These are phyloP conservation scores for Puccinia polysora DNA, from an alignment of 1,284 basidiomycete genomes.

Conservation along the genomic window DNA sequence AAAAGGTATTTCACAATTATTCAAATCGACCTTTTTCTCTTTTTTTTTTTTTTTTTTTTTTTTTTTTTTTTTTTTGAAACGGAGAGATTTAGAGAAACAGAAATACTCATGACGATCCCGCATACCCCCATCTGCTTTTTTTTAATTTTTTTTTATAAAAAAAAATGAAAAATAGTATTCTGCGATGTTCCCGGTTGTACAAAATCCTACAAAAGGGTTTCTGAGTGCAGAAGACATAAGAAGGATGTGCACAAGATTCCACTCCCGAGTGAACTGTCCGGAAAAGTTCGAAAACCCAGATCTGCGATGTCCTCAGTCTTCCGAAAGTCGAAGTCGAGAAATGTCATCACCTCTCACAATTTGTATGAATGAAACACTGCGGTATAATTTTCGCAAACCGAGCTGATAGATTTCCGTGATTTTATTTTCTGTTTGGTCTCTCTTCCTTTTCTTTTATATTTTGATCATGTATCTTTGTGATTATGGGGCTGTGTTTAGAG, in stretches of 20 bases:
- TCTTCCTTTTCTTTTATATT: too few species aligned
- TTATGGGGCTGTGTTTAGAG: too few species aligned
- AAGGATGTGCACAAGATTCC: conserved; percentile 39
- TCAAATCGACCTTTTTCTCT: too few species aligned
- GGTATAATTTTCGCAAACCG: too few species aligned
- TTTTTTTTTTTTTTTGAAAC: neutral
- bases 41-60: too few species aligned
- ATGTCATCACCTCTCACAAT: too few species aligned
- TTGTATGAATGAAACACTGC: too few species aligned
- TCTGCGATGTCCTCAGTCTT: neutral
- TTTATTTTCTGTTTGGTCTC: too few species aligned
- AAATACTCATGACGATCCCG: neutral
- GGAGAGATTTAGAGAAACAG: neutral
- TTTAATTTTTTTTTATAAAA: neutral
- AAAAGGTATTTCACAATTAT: conserved; percentile 26
- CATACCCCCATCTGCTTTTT: neutral
- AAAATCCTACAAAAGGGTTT: conserved; percentile 41
- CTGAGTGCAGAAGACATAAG: conserved; percentile 37
- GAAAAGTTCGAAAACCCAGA: conserved; percentile 30
- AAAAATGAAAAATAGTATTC: conserved; percentile 11
- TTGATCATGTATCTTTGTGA: too few species aligned
- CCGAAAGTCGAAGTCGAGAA: neutral
- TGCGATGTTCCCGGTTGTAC: conserved; percentile 33
- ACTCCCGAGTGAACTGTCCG: conserved; percentile 31
- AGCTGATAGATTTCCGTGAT: too few species aligned